phyloP scores from a whole-genome alignment of 805 yeast genomes.

The Saccharomycopsis sp. region DNA sequence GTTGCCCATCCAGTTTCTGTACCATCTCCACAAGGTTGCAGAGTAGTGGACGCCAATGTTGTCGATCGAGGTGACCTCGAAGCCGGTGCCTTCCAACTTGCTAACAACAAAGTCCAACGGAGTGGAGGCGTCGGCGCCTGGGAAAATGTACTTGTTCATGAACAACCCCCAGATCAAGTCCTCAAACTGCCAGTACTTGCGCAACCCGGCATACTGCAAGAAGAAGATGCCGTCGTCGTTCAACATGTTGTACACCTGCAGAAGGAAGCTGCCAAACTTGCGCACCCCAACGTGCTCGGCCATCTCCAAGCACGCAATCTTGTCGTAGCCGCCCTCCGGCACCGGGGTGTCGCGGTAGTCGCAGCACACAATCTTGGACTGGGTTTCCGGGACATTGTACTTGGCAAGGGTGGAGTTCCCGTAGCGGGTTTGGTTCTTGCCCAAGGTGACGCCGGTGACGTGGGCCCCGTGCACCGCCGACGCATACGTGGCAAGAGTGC shows the following conservation, averaged over 20 bases:
- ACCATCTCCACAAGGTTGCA: slow-evolving; percentile 89
- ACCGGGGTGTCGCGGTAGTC: slow-evolving; percentile 89
- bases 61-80: slow-evolving; percentile 75
- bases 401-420: slow-evolving; percentile 63
- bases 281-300: slow-evolving; percentile 94
- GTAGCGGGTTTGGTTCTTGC: slow-evolving; percentile 85
- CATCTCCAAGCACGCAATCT: slow-evolving; percentile 89
- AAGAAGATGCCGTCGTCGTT: slow-evolving; percentile 87
- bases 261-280: slow-evolving; percentile 64
- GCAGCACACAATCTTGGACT: slow-evolving; percentile 67
- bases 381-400: slow-evolving; percentile 60
- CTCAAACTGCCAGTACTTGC: slow-evolving; percentile 92
- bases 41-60: slow-evolving; percentile 91
- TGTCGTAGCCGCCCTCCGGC: slow-evolving; percentile 62
- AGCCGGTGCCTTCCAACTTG: slow-evolving; percentile 72
- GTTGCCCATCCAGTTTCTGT: slow-evolving; percentile 86
- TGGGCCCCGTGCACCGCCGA: slow-evolving; percentile 75
- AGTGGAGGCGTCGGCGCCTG: slow-evolving; percentile 95
- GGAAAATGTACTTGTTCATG: slow-evolving; percentile 94
- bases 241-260: slow-evolving; percentile 76
- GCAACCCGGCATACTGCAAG: slow-evolving; percentile 82
- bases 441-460: slow-evolving; percentile 85
- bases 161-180: slow-evolving; percentile 90
- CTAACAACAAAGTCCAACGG: slow-evolving; percentile 79
- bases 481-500: slow-evolving; percentile 79